Evolutionary conservation across 192 early-diverging fungal genomes (phyloP), one percentile per base, ranked within the genome.

Genomic region (Phlyctochytrium planicorne): DNA sequence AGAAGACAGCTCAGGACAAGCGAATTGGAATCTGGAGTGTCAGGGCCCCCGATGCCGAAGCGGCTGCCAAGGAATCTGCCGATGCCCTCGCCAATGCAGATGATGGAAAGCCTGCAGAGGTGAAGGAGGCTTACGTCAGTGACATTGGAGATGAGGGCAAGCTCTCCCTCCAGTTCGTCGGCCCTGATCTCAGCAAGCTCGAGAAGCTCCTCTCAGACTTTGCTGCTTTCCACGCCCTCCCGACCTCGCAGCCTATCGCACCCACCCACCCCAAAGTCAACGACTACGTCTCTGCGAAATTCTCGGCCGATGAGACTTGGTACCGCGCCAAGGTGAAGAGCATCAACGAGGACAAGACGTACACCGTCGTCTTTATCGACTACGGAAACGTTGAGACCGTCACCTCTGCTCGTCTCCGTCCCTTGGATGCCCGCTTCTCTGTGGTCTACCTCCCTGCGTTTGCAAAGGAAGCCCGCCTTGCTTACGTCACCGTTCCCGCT

Each of bases 351-450:
- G 66, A 70, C 20, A 84, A 85, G 71, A 69, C 76, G n/a, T 88
- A 82, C 59, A 80, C 91, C 35, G 90, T 99, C 1, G 65, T 86
- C 3, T 99, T 96, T 74, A 76, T 97, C 52, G 97, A 99, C 80
- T 97, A 93, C 80, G 97, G 97, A 53, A 99, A 99, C 79, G 84
- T 88, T 2, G 95, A 99, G 70, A 78, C 82, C 2, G 61, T 99
- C 30, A 78, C 89, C 1, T 62, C 81, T 30, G 82, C 87, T 33
- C 86, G 90, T 4, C 60, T 95, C 30, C 88, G 91, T 24, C 84
- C 92, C 1, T 78, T 99, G 34, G 83, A 91, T n/a, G 50, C 82
- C 16, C 77, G 85, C 56, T 96, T 96, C 78, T 66, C 34, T 25
- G 53, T 65, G 16, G 36, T 69, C 12, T 30, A 60, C 36, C 75